Base-by-base conservation (phyloP, 176 grass and related monocot species). In the Oryza rufipogon region DNA sequence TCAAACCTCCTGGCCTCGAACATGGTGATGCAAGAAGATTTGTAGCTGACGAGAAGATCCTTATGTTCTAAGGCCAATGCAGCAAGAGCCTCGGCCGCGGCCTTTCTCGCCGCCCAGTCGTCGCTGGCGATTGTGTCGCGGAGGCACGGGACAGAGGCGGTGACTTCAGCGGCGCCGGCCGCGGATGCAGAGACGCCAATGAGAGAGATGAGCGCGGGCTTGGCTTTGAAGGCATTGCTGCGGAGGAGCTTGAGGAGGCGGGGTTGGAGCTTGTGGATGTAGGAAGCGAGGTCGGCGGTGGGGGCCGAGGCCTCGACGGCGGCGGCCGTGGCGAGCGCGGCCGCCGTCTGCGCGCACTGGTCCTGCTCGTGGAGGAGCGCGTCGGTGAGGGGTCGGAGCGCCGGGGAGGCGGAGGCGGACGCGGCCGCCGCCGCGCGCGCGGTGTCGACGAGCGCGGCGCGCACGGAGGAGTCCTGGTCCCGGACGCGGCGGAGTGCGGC, bases 171-270 rank as follows among this genome's bases (percentile, higher is more conserved):
- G 28, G 44, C 73, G 44, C 87, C 91, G 0, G 77, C 96, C 15
- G 77, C 70, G 13, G 90, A 72, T 26, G 90, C 91, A 7, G 87
- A 83, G 61, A 81, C 91, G 66, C 93, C 93, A 17, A 99, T 87
- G 41, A 99, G 93, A 15, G 93, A 84, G 54, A 99, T 85, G 73
- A 99, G 85, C 2, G 96, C 87, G 23, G 93, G 78, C 81, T 96
- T 99, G n/a, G 96, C 91, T 86, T 99, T 99, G 86, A 99, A 99
- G 83, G 91, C 93, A 87, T 92, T 99, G 93, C 88, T 96, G 77
- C 94, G 91, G 75, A 99, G 91, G 73, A 99, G 84, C 86, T 99
- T 99, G 56, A 96, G 81, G 51, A 99, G 85, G 64, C 92, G 93
- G 8, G 96, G 93, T 6, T 92, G 83, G 67, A 99, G 81, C 71